phyloP scores from a whole-genome alignment of 2,329 filamentous ascomycete genomes.

The Penicillium italicum region DNA sequence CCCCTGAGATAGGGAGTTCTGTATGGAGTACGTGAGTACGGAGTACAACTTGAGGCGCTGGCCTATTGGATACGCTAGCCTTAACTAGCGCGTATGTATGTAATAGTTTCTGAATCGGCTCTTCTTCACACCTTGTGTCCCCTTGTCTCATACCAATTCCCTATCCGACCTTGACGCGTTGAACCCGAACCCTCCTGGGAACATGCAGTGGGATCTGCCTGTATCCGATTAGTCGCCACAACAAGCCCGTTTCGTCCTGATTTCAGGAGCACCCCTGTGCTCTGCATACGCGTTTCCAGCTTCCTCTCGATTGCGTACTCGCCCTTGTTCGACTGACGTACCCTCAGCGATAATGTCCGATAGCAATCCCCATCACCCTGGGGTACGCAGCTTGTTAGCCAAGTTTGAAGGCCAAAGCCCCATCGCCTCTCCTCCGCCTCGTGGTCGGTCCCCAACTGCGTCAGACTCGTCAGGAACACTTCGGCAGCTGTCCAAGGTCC shows the following conservation, averaged over 20 bases:
- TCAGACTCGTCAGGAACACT: constrained; percentile 41
- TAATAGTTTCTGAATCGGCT: constrained; percentile 10
- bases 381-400: constrained; percentile 70
- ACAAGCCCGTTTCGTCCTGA: not conserved
- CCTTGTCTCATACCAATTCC: constrained; percentile 1
- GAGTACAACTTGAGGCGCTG: constrained; percentile 1
- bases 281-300: constrained; percentile 3
- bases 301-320: constrained; percentile 10
- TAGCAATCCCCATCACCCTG: constrained; percentile 34
- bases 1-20: constrained; percentile 3
- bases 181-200: not conserved
- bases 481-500: constrained; percentile 68
- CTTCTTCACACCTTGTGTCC: constrained; percentile 4
- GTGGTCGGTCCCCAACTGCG: constrained; percentile 64
- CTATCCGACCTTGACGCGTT: not conserved
- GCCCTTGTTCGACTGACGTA: constrained; percentile 17
- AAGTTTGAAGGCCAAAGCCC: constrained; percentile 70
- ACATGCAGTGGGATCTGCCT: constrained; percentile 10
- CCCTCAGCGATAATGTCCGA: constrained; percentile 19
- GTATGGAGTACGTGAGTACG: not conserved
- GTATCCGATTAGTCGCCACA: constrained; percentile 6
- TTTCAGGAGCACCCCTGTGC: constrained; percentile 7
- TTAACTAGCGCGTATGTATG: constrained; percentile 11
- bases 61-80: constrained; percentile 8
- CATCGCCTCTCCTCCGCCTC: constrained; percentile 60